Evolutionary conservation across 805 yeast species (phyloP), one percentile per base, ranked within the genome.

Genomic region (Lachancea lanzarotensis): DNA sequence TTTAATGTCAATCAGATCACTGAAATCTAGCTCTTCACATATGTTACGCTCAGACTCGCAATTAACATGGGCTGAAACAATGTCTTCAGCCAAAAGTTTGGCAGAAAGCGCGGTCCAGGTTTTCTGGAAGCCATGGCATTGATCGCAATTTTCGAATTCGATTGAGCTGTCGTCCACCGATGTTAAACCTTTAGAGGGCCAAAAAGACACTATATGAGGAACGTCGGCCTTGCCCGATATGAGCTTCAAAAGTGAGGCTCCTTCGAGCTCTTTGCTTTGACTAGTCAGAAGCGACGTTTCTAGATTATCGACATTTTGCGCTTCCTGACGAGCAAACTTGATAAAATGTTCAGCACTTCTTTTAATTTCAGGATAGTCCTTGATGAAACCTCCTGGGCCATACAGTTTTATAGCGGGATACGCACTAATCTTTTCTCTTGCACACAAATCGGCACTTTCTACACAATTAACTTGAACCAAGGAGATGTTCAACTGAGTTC

Each of bases 391-490:
- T 19, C 67, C 65, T 0, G 88, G 83, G 1, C 79, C 79, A 65
- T 84, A 90, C 8, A 91, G 69, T 44, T 83, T 70, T 33, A 91
- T 65, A 17, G 74, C 68, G 5, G 98, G 98, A 60, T 76, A 90
- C n/a, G 69, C 74, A 16, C 46, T 54, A 45, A 91, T 75, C 2
- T 73, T 72, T 63, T 86, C 85, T 19, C 79, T 68, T 8, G 66
- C 70, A 65, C 98, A 93, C 43, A 93, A 69, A 60, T 91, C 98
- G 11, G 95, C 96, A 57, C 82, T 75, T 38, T 78, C 86, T 8
- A 84, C 75, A 67, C 98, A 93, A 64, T 93, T 80, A 30, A 93
- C 95, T 57, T 85, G 91, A 46, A 78, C 72, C 73, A 89, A 75
- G 17, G 70, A 70, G 13, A 82, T 70, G 27, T 55, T 51, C 41